These are phyloP conservation scores for Trichophaea hybrida DNA, from an alignment of 2,329 filamentous ascomycete species.

Conservation along the genomic window DNA sequence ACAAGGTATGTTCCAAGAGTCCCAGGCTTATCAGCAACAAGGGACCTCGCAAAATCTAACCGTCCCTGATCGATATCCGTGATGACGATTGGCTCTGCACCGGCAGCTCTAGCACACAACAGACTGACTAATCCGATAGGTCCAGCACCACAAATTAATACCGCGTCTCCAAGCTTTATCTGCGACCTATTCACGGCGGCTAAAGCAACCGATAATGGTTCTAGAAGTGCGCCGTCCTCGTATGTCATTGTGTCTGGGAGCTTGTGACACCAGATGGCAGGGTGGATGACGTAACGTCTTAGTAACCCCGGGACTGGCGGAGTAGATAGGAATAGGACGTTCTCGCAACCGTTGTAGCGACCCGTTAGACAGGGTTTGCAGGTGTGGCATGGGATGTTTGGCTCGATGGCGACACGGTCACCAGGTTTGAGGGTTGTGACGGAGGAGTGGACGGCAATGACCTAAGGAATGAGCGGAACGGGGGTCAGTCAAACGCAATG, in stretches of 20 bases:
- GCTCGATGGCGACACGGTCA: conserved; percentile 86
- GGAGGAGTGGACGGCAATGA: conserved; percentile 68
- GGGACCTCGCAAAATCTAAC: conserved; percentile 66
- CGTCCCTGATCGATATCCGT: conserved; percentile 87
- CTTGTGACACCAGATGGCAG: conserved; percentile 89
- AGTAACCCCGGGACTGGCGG: conserved; percentile 69
- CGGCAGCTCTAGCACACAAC: conserved; percentile 69
- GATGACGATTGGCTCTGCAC: conserved; percentile 79
- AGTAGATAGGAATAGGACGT: conserved; percentile 74
- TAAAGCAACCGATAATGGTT: conserved; percentile 78
- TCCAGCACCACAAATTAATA: conserved; percentile 80
- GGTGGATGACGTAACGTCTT: conserved; percentile 87
- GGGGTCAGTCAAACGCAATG: neutral
- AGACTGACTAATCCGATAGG: conserved; percentile 86
- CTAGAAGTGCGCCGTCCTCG: conserved; percentile 79
- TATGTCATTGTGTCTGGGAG: conserved; percentile 73
- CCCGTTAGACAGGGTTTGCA: conserved; percentile 35
- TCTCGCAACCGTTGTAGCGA: conserved; percentile 87
- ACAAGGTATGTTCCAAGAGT: conserved; percentile 69
- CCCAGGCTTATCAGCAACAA: conserved; percentile 44
- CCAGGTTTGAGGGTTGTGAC: conserved; percentile 66
- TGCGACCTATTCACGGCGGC: conserved; percentile 74
- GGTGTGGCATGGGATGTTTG: conserved; percentile 68
- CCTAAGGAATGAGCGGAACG: conserved; percentile 17
- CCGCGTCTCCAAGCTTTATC: conserved; percentile 68